Conservation (phyloP, 257 asterid genomes). For the Solanum lycopersicoides region DNA sequence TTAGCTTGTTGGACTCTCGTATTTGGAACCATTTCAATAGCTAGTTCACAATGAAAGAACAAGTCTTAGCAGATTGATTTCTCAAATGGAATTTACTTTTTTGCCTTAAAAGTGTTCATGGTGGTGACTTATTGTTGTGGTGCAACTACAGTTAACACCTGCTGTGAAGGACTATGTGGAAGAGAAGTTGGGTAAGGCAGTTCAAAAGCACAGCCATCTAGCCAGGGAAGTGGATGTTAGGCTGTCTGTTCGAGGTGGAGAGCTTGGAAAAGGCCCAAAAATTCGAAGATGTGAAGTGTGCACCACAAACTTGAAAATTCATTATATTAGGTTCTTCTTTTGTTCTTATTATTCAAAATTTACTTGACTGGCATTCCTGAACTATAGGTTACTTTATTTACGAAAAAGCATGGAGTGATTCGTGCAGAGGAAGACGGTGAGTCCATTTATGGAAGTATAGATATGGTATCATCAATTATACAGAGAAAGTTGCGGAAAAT, state of each 20-base stretch:
- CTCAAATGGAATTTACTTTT: background rate
- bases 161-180: conserved; percentile 70
- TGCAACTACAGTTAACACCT: conserved; percentile 44
- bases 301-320: background rate
- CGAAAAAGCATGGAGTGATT: conserved; percentile 83
- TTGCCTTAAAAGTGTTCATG: background rate
- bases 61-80: background rate
- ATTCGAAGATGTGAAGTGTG: conserved; percentile 80
- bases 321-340: no score
- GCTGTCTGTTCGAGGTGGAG: conserved; percentile 87
- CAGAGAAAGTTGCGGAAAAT: conserved; percentile 89
- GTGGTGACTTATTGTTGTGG: background rate
- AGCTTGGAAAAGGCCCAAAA: conserved; percentile 83
- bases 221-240: conserved; percentile 91
- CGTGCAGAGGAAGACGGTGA: conserved; percentile 91
- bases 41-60: background rate
- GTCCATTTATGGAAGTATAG: conserved; percentile 64
- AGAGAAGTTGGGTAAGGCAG: conserved; percentile 88
- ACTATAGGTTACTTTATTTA: conserved; percentile 73
- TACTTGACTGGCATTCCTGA: background rate
- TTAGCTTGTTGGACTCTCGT: background rate
- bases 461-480: conserved; percentile 66
- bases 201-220: conserved; percentile 74
- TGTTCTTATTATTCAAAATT: background rate
- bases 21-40: background rate